phyloP scores from a whole-genome alignment of 495 filamentous ascomycete species.

The Amniculicola lignicola region DNA sequence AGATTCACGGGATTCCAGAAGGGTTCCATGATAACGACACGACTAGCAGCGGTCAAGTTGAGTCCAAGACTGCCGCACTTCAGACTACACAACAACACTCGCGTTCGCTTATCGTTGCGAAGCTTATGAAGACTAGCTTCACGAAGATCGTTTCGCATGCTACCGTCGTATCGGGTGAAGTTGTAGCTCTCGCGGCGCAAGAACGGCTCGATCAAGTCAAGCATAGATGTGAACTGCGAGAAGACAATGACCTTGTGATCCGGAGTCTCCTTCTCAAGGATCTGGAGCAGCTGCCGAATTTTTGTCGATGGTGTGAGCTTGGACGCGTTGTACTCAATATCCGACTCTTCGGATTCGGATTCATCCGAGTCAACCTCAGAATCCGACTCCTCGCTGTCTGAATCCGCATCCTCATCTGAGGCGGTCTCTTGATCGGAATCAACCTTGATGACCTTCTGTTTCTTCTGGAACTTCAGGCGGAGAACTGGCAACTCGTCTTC shows the following conservation, averaged over 20 bases:
- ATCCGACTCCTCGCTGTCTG: conserved; percentile 37
- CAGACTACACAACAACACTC: conserved; percentile 85
- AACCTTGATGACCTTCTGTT: conserved; percentile 33
- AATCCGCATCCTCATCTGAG: conserved; percentile 19
- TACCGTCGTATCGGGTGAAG: conserved; percentile 89
- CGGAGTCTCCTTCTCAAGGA: conserved; percentile 73
- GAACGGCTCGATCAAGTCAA: conserved; percentile 94
- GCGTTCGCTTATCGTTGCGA: conserved; percentile 65
- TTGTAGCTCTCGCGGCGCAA: conserved; percentile 65
- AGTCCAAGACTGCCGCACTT: conserved; percentile 90
- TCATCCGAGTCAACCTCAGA: conserved; percentile 29
- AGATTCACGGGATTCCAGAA: conserved; percentile 90
- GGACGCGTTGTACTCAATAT: conserved; percentile 44
- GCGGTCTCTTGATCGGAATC: conserved; percentile 42
- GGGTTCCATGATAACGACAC: conserved; percentile 92
- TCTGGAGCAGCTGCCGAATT: conserved; percentile 75
- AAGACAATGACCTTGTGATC: conserved; percentile 96
- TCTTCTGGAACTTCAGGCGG: conserved; percentile 44
- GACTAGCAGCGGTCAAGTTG: conserved; percentile 88
- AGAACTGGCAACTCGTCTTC: conserved; percentile 32
- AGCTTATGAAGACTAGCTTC: conserved; percentile 78
- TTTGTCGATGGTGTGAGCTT: conserved; percentile 75
- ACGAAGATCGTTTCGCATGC: conserved; percentile 89
- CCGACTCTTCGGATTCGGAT: conserved; percentile 40
- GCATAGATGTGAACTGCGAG: conserved; percentile 95